phyloP scores from a whole-genome alignment of 345 rosid genomes.

The Laguncularia racemosa region DNA sequence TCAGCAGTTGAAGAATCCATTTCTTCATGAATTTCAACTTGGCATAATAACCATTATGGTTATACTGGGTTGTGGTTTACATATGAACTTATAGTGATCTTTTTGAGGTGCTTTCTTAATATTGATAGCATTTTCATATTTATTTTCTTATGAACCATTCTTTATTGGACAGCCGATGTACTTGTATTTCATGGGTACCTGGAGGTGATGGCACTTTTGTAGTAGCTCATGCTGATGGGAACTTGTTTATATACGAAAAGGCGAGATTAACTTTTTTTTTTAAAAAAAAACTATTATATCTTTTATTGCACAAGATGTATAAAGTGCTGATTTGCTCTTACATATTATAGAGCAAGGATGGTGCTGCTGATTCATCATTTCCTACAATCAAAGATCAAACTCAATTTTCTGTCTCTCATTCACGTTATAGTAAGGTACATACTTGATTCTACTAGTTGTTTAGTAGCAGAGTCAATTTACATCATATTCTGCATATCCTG shows the following conservation, averaged over 20 bases:
- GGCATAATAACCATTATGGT: too few relatives aligned
- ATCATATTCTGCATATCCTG: too few relatives aligned
- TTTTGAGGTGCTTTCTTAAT: too few relatives aligned
- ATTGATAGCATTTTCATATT: neutral
- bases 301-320: neutral
- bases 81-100: too few relatives aligned
- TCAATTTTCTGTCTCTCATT: constrained; percentile 85
- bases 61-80: too few relatives aligned
- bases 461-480: too few relatives aligned
- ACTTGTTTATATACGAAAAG: constrained; percentile 91
- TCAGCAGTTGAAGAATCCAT: too few relatives aligned
- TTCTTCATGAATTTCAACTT: too few relatives aligned
- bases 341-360: constrained; percentile 68
- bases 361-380: constrained; percentile 90
- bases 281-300: constrained; percentile 1
- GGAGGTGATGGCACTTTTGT: constrained; percentile 92
- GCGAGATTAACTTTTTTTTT: constrained; percentile 38
- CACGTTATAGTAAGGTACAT: constrained; percentile 86
- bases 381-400: constrained; percentile 79
- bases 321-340: constrained; percentile 1
- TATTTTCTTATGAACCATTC: constrained; percentile 2
- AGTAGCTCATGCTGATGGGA: constrained; percentile 98
- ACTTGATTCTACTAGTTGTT: neutral
- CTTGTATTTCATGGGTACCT: constrained; percentile 90
- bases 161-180: constrained; percentile 70